phyloP scores from a whole-genome alignment of 1,284 basidiomycete species.

The Bjerkandera adusta region DNA sequence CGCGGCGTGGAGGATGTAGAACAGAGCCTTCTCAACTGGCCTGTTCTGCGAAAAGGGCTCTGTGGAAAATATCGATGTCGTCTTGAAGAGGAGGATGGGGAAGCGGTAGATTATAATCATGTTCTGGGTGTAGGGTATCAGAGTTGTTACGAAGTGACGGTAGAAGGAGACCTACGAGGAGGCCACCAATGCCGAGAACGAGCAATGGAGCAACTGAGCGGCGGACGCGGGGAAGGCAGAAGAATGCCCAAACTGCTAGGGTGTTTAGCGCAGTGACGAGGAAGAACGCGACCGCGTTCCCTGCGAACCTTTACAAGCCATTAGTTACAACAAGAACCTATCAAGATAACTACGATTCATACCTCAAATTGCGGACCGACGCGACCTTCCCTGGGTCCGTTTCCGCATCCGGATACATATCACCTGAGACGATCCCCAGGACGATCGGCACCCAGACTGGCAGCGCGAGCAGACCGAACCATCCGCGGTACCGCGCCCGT shows the following conservation, averaged over 20 bases:
- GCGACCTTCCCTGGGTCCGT: slow-evolving; percentile 6
- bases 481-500: slow-evolving; percentile 29
- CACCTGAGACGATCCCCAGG: slow-evolving; percentile 28
- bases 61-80: slow-evolving; percentile 31
- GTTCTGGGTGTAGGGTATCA: slow-evolving; percentile 16
- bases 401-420: slow-evolving; percentile 20
- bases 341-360: background rate
- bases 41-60: slow-evolving; percentile 35
- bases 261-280: background rate
- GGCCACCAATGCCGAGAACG: slow-evolving; percentile 7
- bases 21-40: slow-evolving; percentile 34
- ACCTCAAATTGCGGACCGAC: slow-evolving; percentile 22
- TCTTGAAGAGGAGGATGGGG: slow-evolving; percentile 33
- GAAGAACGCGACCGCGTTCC: slow-evolving; percentile 1
- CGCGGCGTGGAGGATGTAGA: slow-evolving; percentile 43
- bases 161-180: slow-evolving; percentile 9
- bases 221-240: background rate
- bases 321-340: background rate
- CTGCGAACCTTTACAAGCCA: background rate
- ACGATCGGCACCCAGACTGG: slow-evolving; percentile 23
- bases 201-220: slow-evolving; percentile 1
- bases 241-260: background rate
- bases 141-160: background rate
- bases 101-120: slow-evolving; percentile 38
- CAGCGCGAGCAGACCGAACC: slow-evolving; percentile 20